Conservation (phyloP, 495 filamentous ascomycete genomes). For the Geoglossum glabrum region DNA sequence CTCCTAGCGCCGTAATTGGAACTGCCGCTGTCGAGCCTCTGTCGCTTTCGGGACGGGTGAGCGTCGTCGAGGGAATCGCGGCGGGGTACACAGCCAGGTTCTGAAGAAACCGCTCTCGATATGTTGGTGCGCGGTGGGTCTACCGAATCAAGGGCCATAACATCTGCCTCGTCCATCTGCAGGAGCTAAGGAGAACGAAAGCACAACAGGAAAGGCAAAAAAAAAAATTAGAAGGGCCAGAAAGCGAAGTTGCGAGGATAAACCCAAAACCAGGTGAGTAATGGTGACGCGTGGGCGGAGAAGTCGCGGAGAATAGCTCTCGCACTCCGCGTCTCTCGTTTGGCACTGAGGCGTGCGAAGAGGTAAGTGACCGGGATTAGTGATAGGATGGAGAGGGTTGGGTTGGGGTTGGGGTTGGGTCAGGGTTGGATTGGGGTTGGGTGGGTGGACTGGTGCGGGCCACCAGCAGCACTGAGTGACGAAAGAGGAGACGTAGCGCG, state of each 20-base stretch:
- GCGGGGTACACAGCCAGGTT: conserved; percentile 14
- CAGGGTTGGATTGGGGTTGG: background rate
- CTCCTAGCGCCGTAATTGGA: conserved; percentile 12
- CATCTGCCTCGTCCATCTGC: conserved; percentile 9
- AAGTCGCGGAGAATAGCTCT: background rate
- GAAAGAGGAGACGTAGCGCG: background rate
- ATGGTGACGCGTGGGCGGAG: background rate
- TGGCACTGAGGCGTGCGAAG: background rate
- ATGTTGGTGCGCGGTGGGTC: conserved; percentile 7
- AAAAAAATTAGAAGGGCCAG: background rate
- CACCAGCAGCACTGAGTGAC: no score
- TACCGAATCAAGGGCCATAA: conserved; percentile 17
- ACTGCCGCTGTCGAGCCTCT: conserved; percentile 36
- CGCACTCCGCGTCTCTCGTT: background rate
- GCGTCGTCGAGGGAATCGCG: conserved; percentile 36
- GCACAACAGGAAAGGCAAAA: background rate
- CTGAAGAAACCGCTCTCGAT: conserved; percentile 14
- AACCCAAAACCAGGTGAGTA: background rate
- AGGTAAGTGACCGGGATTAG: background rate
- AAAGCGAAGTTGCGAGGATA: background rate
- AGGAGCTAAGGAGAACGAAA: background rate
- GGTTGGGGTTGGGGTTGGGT: background rate
- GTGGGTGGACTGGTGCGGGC: no score
- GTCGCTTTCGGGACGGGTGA: conserved; percentile 38
- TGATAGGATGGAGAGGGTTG: background rate